phyloP scores from a whole-genome alignment of 139 green algal genomes.

The Desmodesmus armatus region DNA sequence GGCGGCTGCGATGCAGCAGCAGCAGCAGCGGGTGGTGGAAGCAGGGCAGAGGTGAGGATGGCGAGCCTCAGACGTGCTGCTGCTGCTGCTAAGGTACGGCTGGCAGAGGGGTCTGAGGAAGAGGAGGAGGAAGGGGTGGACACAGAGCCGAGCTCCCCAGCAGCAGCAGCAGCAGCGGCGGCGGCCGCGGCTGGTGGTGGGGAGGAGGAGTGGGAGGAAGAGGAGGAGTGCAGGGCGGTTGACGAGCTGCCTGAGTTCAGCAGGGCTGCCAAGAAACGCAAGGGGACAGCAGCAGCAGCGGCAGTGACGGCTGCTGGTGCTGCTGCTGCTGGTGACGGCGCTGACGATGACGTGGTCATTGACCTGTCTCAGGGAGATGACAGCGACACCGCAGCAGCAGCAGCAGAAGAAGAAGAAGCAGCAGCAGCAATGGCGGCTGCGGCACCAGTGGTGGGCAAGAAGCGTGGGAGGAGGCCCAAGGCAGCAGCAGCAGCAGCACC shows the following conservation, averaged over 20 bases:
- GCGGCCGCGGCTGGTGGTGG: background rate
- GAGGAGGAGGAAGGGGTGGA: background rate
- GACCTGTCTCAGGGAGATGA: too few relatives aligned
- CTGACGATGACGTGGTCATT: background rate
- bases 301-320: background rate
- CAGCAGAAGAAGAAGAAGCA: background rate
- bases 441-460: background rate
- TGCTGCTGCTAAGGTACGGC: background rate
- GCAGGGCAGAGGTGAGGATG: background rate
- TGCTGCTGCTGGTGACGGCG: background rate
- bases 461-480: background rate
- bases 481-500: slow-evolving; percentile 12
- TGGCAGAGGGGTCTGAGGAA: too few relatives aligned
- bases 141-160: background rate
- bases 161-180: slow-evolving; percentile 7
- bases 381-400: too few relatives aligned
- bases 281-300: background rate
- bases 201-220: background rate
- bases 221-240: background rate
- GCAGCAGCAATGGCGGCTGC: background rate
- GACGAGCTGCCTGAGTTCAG: slow-evolving; percentile 37
- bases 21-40: background rate
- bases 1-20: background rate
- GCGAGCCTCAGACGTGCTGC: background rate
- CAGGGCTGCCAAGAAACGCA: slow-evolving; percentile 4